phyloP scores from a whole-genome alignment of 805 yeast genomes.

The Hanseniaspora occidentalis region DNA sequence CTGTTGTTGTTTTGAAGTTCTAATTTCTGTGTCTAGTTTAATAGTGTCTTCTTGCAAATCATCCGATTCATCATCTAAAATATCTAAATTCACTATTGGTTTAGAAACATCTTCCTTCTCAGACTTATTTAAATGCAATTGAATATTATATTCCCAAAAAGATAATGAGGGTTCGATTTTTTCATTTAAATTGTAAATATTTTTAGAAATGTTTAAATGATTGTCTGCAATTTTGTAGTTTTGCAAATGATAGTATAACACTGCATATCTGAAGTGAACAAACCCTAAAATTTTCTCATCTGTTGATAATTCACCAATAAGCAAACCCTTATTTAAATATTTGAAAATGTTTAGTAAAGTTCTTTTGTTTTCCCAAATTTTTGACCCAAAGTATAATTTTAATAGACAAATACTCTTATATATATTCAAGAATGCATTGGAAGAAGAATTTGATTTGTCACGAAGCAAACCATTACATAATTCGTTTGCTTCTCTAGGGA shows the following conservation, averaged over 20 bases:
- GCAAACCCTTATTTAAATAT: slow-evolving; percentile 27
- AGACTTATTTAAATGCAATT: slow-evolving; percentile 11
- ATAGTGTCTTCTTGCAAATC: background rate
- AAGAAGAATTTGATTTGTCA: too few species aligned
- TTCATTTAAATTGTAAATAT: slow-evolving; percentile 30
- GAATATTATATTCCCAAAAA: slow-evolving; percentile 29
- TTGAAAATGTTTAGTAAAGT: slow-evolving; percentile 31
- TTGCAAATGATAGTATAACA: slow-evolving; percentile 34
- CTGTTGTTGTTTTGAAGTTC: too few species aligned
- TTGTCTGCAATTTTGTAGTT: slow-evolving; percentile 29
- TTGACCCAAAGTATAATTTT: slow-evolving; percentile 26
- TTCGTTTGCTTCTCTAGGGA: slow-evolving; percentile 33
- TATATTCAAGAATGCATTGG: slow-evolving; percentile 13
- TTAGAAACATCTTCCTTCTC: slow-evolving; percentile 4
- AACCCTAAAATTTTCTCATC: slow-evolving; percentile 34
- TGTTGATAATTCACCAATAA: slow-evolving; percentile 33
- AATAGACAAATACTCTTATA: slow-evolving; percentile 39
- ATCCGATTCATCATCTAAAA: background rate
- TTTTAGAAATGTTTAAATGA: slow-evolving; percentile 31
- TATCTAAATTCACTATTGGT: background rate
- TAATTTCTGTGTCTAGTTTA: too few species aligned
- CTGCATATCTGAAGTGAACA: slow-evolving; percentile 37
- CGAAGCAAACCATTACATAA: slow-evolving; percentile 30
- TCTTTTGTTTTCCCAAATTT: slow-evolving; percentile 31
- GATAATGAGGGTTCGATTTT: slow-evolving; percentile 26